These are phyloP conservation scores for Emmonsiellopsis sp. DNA, from an alignment of 2,329 filamentous ascomycete species.

Conservation along the genomic window DNA sequence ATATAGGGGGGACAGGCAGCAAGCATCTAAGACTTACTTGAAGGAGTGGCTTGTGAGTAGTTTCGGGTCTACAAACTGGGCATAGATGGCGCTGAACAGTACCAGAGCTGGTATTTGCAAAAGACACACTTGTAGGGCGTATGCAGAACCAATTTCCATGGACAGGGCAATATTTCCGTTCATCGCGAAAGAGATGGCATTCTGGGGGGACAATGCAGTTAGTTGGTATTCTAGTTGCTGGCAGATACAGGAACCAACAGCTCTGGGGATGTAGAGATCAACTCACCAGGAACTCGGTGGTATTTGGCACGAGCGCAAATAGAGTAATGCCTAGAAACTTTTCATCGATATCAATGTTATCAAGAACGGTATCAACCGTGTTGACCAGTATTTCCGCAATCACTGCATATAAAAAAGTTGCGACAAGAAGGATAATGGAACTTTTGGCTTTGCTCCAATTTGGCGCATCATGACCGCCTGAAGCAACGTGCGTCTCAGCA, in stretches of 20 bases:
- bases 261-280: not conserved
- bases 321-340: constrained; percentile 96
- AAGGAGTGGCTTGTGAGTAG: constrained; percentile 45
- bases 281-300: constrained; percentile 87
- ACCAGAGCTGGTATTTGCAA: constrained; percentile 90
- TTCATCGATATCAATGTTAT: constrained; percentile 84
- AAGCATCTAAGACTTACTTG: constrained; percentile 33
- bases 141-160: constrained; percentile 98
- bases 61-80: constrained; percentile 43
- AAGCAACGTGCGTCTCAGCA: constrained; percentile 32
- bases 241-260: not conserved
- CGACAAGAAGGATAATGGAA: constrained; percentile 74
- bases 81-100: constrained; percentile 74
- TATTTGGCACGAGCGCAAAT: constrained; percentile 95
- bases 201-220: constrained; percentile 41
- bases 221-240: constrained; percentile 5
- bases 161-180: constrained; percentile 97
- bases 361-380: constrained; percentile 91
- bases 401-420: constrained; percentile 87
- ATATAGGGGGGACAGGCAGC: not conserved
- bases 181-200: constrained; percentile 98
- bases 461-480: constrained; percentile 87
- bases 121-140: constrained; percentile 90
- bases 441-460: constrained; percentile 95
- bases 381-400: constrained; percentile 96